A percentile compares a stretch with the other conserved stretches of the same genome.
These are phyloP conservation scores for Aspergillus sparsus DNA, from an alignment of 495 filamentous ascomycete genomes.

Conservation along the genomic window DNA sequence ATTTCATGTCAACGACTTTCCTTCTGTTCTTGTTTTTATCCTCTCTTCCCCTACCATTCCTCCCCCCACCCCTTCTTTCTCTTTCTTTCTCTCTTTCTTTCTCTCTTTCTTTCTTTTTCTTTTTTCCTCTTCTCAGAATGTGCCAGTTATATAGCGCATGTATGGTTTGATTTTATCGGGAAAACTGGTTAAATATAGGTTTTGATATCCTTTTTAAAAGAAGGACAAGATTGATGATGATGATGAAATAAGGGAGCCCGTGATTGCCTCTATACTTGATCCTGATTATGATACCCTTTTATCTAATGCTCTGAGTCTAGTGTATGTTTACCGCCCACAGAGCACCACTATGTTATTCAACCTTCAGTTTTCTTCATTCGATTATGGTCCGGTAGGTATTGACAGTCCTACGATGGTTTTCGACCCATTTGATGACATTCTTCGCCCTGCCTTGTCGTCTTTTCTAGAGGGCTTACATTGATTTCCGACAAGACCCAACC, in stretches of 20 bases:
- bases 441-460: too few relatives aligned
- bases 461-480: too few relatives aligned
- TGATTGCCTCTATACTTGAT: background rate
- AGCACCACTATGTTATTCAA: background rate
- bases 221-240: slow-evolving; percentile 5
- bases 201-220: slow-evolving; percentile 18
- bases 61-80: slow-evolving; percentile 10
- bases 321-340: background rate
- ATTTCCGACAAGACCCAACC: background rate
- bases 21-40: background rate
- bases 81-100: slow-evolving; percentile 3
- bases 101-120: slow-evolving; percentile 4
- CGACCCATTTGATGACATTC: too few relatives aligned
- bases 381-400: background rate
- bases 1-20: slow-evolving; percentile 1
- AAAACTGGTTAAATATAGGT: slow-evolving; percentile 23
- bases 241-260: slow-evolving; percentile 6
- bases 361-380: background rate
- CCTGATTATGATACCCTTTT: slow-evolving; percentile 14
- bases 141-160: slow-evolving; percentile 29
- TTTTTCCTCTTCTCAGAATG: slow-evolving; percentile 16
- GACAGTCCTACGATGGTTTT: too few relatives aligned
- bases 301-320: slow-evolving; percentile 17
- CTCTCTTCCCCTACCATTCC: slow-evolving; percentile 7
- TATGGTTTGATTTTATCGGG: slow-evolving; percentile 25